Evolutionary conservation across 192 early-diverging fungal species (phyloP).

Genomic region (Linnemannia exigua): DNA sequence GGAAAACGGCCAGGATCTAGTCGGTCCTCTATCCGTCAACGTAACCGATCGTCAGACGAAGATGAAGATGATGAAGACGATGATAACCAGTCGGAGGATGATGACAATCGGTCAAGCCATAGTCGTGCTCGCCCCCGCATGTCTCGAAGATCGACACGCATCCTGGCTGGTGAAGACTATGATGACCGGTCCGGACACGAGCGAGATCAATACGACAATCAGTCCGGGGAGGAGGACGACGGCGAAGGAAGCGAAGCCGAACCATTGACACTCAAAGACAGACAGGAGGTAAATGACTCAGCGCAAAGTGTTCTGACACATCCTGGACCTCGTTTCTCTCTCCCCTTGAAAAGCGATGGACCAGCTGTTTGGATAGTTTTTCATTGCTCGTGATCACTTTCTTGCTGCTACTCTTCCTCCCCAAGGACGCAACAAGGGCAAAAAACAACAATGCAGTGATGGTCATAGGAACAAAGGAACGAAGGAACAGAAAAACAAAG

Average conservation of each 20-base stretch:
- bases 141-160: conserved; percentile 27
- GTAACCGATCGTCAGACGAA: conserved; percentile 30
- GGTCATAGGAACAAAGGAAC: neutral
- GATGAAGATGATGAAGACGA: conserved; percentile 33
- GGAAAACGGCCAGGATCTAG: conserved; percentile 34
- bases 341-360: neutral
- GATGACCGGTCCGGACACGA: conserved; percentile 27
- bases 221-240: conserved; percentile 17
- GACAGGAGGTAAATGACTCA: conserved; percentile 45
- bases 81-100: conserved; percentile 11
- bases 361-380: neutral
- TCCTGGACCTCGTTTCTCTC: neutral
- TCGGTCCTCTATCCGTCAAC: conserved; percentile 42
- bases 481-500: neutral
- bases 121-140: conserved; percentile 24
- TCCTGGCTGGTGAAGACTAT: conserved; percentile 13
- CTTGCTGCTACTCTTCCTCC: neutral
- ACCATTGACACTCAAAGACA: conserved; percentile 48
- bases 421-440: neutral
- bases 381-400: neutral
- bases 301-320: conserved; percentile 9
- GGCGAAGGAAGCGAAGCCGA: conserved; percentile 35
- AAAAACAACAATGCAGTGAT: neutral
- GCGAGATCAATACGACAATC: conserved; percentile 27
- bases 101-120: conserved; percentile 36